Evolutionary conservation across 345 rosid genomes (phyloP).

Genomic region (Populus deltoides): DNA sequence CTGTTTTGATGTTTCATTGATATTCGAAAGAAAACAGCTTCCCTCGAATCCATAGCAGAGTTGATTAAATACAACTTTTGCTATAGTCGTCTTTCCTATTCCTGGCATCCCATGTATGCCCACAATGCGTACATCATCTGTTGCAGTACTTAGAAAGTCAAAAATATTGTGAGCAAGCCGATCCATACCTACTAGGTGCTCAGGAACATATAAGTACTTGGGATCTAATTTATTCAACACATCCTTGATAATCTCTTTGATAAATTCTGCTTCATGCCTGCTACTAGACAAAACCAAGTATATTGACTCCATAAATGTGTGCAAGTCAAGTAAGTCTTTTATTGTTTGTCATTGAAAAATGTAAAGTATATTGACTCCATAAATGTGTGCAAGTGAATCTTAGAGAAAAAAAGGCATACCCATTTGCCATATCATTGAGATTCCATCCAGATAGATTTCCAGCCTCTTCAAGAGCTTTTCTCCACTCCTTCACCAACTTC

Average conservation of each 20-base stretch:
- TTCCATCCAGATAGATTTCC: too few relatives aligned
- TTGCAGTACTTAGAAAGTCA: conserved; percentile 1
- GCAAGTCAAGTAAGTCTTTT: too few relatives aligned
- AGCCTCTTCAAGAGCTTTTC: too few relatives aligned
- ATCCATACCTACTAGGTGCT: not conserved
- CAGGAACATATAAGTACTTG: not conserved
- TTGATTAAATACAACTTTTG: not conserved
- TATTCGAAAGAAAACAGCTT: not conserved
- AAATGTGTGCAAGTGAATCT: too few relatives aligned
- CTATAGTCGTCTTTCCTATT: not conserved
- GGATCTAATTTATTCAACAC: conserved; percentile 26
- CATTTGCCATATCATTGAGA: too few relatives aligned
- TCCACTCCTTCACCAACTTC: too few relatives aligned
- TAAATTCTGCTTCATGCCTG: conserved; percentile 32
- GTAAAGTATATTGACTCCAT: too few relatives aligned
- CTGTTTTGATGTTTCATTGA: not conserved
- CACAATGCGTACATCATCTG: not conserved
- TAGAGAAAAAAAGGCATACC: not conserved
- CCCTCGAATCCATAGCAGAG: not conserved
- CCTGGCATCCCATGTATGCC: not conserved
- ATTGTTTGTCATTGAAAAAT: too few relatives aligned
- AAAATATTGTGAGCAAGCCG: not conserved
- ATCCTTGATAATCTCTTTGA: conserved; percentile 23
- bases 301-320: too few relatives aligned
- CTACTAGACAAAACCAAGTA: too few relatives aligned